Evolutionary conservation across 2,329 filamentous ascomycete genomes (phyloP), one percentile per base, ranked within the genome.

Genomic region (Diaporthe aspalathi): DNA sequence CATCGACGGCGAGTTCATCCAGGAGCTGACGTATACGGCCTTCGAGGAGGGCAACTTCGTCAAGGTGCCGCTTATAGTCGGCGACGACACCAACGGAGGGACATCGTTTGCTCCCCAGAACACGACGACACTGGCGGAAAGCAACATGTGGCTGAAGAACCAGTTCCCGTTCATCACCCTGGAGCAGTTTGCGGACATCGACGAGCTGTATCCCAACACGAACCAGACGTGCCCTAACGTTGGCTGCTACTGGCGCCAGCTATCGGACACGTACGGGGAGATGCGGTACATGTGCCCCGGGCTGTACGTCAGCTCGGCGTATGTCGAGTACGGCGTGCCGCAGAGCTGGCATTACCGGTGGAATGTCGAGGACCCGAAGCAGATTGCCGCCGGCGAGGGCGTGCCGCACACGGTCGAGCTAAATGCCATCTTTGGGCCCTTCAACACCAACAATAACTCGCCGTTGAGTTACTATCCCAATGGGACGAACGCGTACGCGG

Each of bases 301-400:
- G 0, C 83, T 91, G 49, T 87, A 84, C 79, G 81, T 91, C 76
- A 86, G 84, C 1, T 77, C 82, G 11, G 79, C 81, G 1, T 71
- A 73, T n/a, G 69, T 54, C 17, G 82, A 82, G 56, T 66, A 82
- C 68, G 80, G 80, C 17, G 75, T 83, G 43, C 32, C 77, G 22
- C 76, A 78, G 1, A 88, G 85, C 29, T 95, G 88, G 86, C 91
- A 89, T 77, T 95, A 95, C 78, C 88, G 88, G 52, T 93, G 90
- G 81, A 87, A 91, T 69, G 92, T 94, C 4, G 81, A 88, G 52
- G 91, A 93, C 73, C 85, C 87, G 0, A 75, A 76, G 0, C 82
- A 88, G 57, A 81, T 88, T 27, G 82, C 81, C 0, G 76, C 81
- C 2, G 92, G 92, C 1, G 77, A 85, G 1, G 92, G 92, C 0